Conservation (phyloP, 495 filamentous ascomycete species). For the Aspergillus bertholletiae region DNA sequence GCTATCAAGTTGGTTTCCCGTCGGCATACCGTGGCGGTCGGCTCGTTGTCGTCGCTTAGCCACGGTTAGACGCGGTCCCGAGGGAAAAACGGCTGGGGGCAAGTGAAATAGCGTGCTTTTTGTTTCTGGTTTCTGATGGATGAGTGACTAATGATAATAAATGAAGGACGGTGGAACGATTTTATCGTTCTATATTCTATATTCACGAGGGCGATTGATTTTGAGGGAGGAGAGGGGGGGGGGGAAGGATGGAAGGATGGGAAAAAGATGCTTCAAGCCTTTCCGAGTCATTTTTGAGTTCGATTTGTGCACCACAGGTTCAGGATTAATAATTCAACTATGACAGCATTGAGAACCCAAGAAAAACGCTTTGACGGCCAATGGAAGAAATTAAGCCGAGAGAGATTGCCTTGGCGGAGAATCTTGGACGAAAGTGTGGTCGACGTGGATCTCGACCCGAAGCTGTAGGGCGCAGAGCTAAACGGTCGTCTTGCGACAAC, state of each 20-base stretch:
- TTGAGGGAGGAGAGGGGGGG: no score
- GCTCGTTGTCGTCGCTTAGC: not conserved
- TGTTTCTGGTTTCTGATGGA: not conserved
- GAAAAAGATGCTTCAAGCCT: no score
- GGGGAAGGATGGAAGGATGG: no score
- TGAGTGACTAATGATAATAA: not conserved
- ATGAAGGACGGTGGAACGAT: no score
- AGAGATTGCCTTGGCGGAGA: not conserved
- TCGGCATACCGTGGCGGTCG: not conserved
- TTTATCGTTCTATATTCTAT: no score
- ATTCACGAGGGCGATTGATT: no score
- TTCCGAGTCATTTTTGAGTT: no score
- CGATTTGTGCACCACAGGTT: no score
- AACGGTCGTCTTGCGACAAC: not conserved
- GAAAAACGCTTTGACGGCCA: not conserved
- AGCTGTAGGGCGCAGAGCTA: not conserved
- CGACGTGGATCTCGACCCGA: not conserved
- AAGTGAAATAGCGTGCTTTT: constrained; percentile 24
- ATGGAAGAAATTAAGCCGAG: not conserved
- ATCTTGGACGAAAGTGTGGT: not conserved
- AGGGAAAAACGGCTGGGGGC: not conserved
- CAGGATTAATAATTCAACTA: not conserved
- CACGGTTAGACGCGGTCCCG: not conserved
- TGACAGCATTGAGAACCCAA: not conserved
- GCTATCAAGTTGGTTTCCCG: constrained; percentile 1